Evolutionary conservation across 768 basidiomycete species (phyloP).

Genomic region (Termitomyces sp.): DNA sequence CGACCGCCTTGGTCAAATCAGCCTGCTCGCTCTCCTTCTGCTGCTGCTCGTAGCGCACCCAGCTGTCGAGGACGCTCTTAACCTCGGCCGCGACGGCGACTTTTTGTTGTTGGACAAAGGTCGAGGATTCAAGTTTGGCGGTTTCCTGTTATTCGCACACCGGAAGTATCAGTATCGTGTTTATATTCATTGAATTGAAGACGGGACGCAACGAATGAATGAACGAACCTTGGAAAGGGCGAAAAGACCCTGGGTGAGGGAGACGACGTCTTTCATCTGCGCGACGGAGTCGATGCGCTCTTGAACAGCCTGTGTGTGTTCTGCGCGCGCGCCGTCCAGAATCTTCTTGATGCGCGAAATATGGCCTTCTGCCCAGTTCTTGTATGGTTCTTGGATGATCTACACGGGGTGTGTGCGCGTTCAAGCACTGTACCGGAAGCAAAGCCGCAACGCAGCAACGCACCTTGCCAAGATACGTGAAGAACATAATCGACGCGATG

Average conservation of each 20-base stretch:
- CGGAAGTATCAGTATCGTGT: no score
- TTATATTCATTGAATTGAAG: no score
- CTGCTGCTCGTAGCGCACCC: constrained; percentile 98
- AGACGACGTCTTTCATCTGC: constrained; percentile 94
- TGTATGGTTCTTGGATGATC: constrained; percentile 84
- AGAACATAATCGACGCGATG: constrained; percentile 78
- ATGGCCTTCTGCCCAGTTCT: constrained; percentile 87
- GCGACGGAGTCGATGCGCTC: constrained; percentile 89
- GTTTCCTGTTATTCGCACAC: constrained; percentile 61
- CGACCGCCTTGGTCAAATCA: constrained; percentile 83
- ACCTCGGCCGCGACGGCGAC: constrained; percentile 83
- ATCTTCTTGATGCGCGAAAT: constrained; percentile 81
- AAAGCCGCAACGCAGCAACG: neutral
- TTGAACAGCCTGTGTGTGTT: constrained; percentile 92
- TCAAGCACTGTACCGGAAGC: no score
- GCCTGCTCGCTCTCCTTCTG: constrained; percentile 95
- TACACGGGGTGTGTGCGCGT: constrained; percentile 22
- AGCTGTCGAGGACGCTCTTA: constrained; percentile 93
- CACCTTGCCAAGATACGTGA: constrained; percentile 80
- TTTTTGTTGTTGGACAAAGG: constrained; percentile 90
- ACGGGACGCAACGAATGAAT: neutral
- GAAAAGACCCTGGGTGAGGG: constrained; percentile 88
- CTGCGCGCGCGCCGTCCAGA: constrained; percentile 75
- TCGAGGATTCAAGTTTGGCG: constrained; percentile 83
- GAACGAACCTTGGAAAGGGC: constrained; percentile 78